phyloP scores from a whole-genome alignment of 306 rosid genomes.

The Ziziphus jujuba region DNA sequence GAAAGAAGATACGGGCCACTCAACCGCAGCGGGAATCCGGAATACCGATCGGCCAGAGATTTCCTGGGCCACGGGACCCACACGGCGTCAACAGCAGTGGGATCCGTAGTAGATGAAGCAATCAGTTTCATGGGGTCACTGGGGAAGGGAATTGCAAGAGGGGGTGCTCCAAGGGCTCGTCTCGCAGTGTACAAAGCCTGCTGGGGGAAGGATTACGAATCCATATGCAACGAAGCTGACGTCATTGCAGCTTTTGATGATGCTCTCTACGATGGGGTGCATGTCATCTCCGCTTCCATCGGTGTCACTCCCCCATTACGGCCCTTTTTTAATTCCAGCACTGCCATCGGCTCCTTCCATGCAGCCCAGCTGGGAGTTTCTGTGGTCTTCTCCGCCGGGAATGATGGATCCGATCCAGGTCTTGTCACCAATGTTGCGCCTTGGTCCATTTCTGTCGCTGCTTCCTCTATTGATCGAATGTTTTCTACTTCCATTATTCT shows the following conservation, averaged over 20 bases:
- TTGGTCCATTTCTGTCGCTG: conserved; percentile 58
- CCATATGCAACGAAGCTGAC: conserved; percentile 47
- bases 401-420: conserved; percentile 47
- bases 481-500: conserved; percentile 36
- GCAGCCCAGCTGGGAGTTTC: conserved; percentile 49
- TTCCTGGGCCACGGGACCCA: conserved; percentile 64
- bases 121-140: conserved; percentile 30
- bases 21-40: conserved; percentile 34
- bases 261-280: conserved; percentile 52
- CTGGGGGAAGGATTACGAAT: conserved; percentile 44
- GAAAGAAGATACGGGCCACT: conserved; percentile 37
- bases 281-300: conserved; percentile 49
- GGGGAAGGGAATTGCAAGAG: conserved; percentile 46
- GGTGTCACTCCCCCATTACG: conserved; percentile 42
- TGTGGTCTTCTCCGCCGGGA: conserved; percentile 58
- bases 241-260: conserved; percentile 59
- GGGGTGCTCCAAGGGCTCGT: conserved; percentile 55
- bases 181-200: conserved; percentile 56
- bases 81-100: conserved; percentile 60
- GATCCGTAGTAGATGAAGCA: conserved; percentile 26
- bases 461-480: conserved; percentile 48
- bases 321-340: conserved; percentile 23
- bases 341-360: conserved; percentile 53
- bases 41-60: conserved; percentile 48
- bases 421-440: conserved; percentile 50